Percentiles rank a stretch among this genome's conserved stretches.
Evolutionary conservation across 331 rosid species (phyloP).

Genomic region (Pyrus hybrid): DNA sequence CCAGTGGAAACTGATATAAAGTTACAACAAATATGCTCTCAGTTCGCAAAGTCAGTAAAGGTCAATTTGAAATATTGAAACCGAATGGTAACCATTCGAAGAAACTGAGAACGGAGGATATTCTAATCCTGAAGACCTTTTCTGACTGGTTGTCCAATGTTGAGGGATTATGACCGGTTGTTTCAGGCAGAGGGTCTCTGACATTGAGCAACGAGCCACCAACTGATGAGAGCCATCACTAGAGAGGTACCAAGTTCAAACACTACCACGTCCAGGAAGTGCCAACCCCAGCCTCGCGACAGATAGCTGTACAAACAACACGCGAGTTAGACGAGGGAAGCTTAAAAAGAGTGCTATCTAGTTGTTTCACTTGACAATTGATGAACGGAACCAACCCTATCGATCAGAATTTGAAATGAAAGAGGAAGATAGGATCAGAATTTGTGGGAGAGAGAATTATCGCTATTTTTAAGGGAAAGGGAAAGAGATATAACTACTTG

Average conservation of each 20-base stretch:
- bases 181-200: slow-evolving; percentile 76
- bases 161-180: not conserved
- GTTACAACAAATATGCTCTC: not conserved
- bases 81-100: not conserved
- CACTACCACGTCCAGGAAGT: slow-evolving; percentile 78
- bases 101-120: not conserved
- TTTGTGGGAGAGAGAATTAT: not conserved
- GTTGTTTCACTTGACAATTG: not conserved
- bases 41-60: not conserved
- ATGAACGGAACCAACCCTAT: not conserved
- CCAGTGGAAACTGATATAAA: not conserved
- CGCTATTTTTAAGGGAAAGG: not conserved
- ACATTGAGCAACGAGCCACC: slow-evolving; percentile 84
- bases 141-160: not conserved
- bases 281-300: slow-evolving; percentile 91
- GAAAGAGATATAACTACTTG: not conserved
- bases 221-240: slow-evolving; percentile 81
- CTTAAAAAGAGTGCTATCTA: not conserved
- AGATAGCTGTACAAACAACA: slow-evolving; percentile 57
- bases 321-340: slow-evolving; percentile 4
- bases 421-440: too few species aligned
- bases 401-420: not conserved
- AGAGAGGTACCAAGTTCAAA: slow-evolving; percentile 84
- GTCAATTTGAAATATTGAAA: not conserved
- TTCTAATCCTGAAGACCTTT: not conserved